Base-by-base conservation (phyloP, 192 early-diverging fungal species). In the Coemansia sp. region DNA sequence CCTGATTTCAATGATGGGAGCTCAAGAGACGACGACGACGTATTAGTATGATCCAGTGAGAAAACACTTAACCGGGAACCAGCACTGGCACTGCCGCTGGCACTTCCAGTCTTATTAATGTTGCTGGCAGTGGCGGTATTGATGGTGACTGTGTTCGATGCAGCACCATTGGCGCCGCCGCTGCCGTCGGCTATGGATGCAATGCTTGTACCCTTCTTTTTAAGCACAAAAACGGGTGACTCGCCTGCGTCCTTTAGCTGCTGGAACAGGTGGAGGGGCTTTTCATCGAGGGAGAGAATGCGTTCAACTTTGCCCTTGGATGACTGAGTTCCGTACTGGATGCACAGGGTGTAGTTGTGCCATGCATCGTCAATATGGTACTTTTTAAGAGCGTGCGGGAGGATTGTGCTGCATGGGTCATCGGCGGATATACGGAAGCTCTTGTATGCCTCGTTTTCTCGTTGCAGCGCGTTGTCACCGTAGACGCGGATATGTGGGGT, bases 281-380 rank as follows among this genome's bases (percentile, higher is more conserved):
- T 91, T 69, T 96, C 94, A 63, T 94, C 90, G 54, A 91, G 86
- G 0, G 86, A 86, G 43, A 96, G 71, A 19, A 86, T 80, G 9
- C 90, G 87, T 50, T 72, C 71, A 40, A 91, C 85, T 88, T 85
- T 73, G 77, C 78, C 72, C 79, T 81, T 81, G 9, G 56, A 67
- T 8, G 77, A 61, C 47, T 53, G 40, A 16, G 79, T 21, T 11
- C 89, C 90, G 66, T 86, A 93, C 56, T 88, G 87, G 50, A 98
- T 90, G 80, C 90, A 92, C 47, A 98, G 78, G 6, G 87, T 86
- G 78, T 93, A 98, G 63, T 92, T 85, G 61, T 87, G 88, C 93
- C 92, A 96, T 64, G 93, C 87, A 65, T 93, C 93, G 42, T 71
- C 75, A 26, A 98, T 90, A 57, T 95, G 95, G 85, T 96, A 98